Evolutionary conservation across 441 rosid genomes (phyloP), one percentile per base, ranked within the genome.

Genomic region (Melianthus villosus): DNA sequence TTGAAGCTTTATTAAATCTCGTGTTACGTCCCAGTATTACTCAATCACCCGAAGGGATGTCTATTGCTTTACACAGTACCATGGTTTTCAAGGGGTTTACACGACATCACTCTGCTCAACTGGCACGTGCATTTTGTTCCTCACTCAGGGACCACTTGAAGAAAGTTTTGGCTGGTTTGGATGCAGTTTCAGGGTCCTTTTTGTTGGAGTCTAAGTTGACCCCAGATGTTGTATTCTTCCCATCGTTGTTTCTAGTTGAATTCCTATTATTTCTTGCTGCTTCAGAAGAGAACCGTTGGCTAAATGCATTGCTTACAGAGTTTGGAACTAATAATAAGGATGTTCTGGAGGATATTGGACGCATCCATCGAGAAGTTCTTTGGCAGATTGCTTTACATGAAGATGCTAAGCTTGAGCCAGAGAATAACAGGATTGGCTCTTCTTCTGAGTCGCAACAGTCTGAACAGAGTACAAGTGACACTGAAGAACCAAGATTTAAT

Each of bases 31-130:
- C 91, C 12, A 77, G 73, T 65, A 75, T 91, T 57, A 82, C 84
- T 37, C 91, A 85, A 53, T 91, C 99, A 25, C 72, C 96, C 42
- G 99, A 91, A 62, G 98, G 98, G 35, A 78, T 77, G 75, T 79
- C 93, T 46, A 82, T 85, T 61, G 94, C 94, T 43, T 66, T 91
- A 56, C 96, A 85, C 46, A 91, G 96, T 75, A 77, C 96, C 50
- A 77, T 85, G 83, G 99, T 91, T 53, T 89, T 91, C 48, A 91
- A 84, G 71, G 82, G 71, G 60, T 91, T 91, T 71, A 82, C 98
- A 0, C 77, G 74, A 20, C 98, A 84, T 60, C 94, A 84, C 50
- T 82, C 86, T 48, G 72, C 76, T 51, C 67, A 84, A 58, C 61
- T 91, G 40, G 86, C 98, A 30, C 73, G 75, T 29, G 63, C 84